Percentiles rank a stretch among this genome's conserved stretches.
These are phyloP conservation scores for Pythium vanterpoolii DNA, from an alignment of 352 stramenopile genomes.

Conservation along the genomic window DNA sequence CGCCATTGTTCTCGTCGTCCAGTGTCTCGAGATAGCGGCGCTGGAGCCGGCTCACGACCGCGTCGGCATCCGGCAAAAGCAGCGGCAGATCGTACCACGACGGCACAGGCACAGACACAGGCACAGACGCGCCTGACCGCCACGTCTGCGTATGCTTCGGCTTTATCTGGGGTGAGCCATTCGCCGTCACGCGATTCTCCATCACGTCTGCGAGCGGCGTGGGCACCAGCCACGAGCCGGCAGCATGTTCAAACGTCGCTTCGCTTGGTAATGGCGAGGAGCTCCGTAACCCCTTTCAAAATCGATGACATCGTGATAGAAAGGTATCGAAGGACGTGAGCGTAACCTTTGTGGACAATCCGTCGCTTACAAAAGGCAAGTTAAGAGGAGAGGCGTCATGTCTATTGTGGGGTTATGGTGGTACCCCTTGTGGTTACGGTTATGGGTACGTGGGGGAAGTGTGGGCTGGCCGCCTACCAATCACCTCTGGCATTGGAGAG, in stretches of 20 bases:
- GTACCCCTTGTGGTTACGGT: slow-evolving; percentile 15
- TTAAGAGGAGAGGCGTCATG: slow-evolving; percentile 22
- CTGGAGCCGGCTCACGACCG: slow-evolving; percentile 39
- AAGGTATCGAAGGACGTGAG: neutral
- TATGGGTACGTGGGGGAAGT: neutral
- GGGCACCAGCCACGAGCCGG: neutral
- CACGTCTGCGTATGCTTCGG: neutral
- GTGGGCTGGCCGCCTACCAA: neutral
- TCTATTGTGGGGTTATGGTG: too few species aligned
- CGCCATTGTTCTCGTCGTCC: neutral
- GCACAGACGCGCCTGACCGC: too few species aligned
- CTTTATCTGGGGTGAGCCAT: slow-evolving; percentile 2
- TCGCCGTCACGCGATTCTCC: neutral
- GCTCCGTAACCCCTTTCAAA: neutral
- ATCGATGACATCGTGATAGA: neutral
- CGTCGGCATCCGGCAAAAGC: slow-evolving; percentile 41
- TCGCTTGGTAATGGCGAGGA: neutral
- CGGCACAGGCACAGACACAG: slow-evolving; percentile 30
- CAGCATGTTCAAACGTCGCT: neutral
- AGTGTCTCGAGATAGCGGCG: slow-evolving; percentile 24
- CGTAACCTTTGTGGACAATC: too few species aligned
- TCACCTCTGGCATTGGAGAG: neutral
- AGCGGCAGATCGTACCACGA: slow-evolving; percentile 69
- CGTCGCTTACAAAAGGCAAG: slow-evolving; percentile 28
- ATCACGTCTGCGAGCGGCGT: neutral